Percentiles rank a stretch among this genome's conserved stretches.
Conservation (phyloP, 495 filamentous ascomycete genomes). For the Cercophora sp. region DNA sequence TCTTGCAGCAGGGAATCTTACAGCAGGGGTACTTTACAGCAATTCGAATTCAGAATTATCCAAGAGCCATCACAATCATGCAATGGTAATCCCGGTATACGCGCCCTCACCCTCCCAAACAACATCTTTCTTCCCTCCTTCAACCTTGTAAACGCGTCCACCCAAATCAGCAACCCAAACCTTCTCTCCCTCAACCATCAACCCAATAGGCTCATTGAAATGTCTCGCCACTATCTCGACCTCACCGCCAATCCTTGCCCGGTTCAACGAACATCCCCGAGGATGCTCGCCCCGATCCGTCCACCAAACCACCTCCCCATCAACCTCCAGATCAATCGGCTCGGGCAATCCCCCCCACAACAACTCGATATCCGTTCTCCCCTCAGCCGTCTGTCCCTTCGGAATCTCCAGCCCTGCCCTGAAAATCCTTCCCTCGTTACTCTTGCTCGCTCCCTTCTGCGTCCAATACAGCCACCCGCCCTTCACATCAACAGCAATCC, state of each 20-base stretch:
- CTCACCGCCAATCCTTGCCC: not conserved
- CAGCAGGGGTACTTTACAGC: too few relatives aligned
- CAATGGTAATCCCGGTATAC: slow-evolving; percentile 7
- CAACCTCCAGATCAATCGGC: slow-evolving; percentile 53
- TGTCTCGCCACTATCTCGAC: slow-evolving; percentile 29
- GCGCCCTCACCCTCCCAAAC: slow-evolving; percentile 1
- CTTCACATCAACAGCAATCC: slow-evolving; percentile 38
- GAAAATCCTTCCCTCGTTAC: slow-evolving; percentile 43
- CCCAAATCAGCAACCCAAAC: slow-evolving; percentile 33
- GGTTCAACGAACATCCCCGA: slow-evolving; percentile 43
- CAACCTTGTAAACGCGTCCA: slow-evolving; percentile 39
- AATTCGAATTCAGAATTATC: too few relatives aligned
- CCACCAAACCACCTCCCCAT: slow-evolving; percentile 39
- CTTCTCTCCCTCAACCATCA: slow-evolving; percentile 6
- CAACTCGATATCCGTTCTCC: slow-evolving; percentile 37
- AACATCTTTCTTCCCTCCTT: slow-evolving; percentile 29
- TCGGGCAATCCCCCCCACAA: slow-evolving; percentile 46
- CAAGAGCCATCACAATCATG: too few relatives aligned
- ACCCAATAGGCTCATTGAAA: slow-evolving; percentile 47
- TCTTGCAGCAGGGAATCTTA: too few relatives aligned
- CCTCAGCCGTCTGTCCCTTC: slow-evolving; percentile 3
- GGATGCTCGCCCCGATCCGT: slow-evolving; percentile 53
- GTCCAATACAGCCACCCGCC: slow-evolving; percentile 50
- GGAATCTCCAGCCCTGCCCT: slow-evolving; percentile 34
- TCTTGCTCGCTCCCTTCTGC: slow-evolving; percentile 51